phyloP scores from a whole-genome alignment of 1,284 basidiomycete genomes.

The Heliocybe sulcata region DNA sequence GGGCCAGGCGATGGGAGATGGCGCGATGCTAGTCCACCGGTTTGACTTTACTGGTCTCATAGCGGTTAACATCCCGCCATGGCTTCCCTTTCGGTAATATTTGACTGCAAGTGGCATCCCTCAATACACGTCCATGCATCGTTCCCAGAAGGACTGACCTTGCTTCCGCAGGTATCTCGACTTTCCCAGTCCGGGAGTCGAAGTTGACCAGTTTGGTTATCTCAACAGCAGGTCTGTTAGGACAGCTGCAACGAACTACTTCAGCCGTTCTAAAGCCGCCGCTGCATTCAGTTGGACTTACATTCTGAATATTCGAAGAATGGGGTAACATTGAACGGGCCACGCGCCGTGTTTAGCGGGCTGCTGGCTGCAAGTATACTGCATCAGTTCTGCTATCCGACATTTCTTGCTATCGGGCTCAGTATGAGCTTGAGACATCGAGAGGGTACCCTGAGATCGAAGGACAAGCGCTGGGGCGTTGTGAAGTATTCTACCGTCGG shows the following conservation, averaged over 20 bases:
- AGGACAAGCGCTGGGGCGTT: not conserved
- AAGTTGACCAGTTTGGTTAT: slow-evolving; percentile 55
- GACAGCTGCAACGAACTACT: slow-evolving; percentile 39
- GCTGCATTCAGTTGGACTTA: slow-evolving; percentile 26
- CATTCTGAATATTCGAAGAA: slow-evolving; percentile 68
- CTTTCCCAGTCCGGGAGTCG: slow-evolving; percentile 53
- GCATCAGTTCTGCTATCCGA: slow-evolving; percentile 62
- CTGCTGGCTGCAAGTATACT: slow-evolving; percentile 52
- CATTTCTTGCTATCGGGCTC: slow-evolving; percentile 26
- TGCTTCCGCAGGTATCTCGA: slow-evolving; percentile 41
- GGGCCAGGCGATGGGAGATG: no score
- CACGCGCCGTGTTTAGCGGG: slow-evolving; percentile 19
- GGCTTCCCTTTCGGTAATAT: slow-evolving; percentile 38
- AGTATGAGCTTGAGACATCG: slow-evolving; percentile 2
- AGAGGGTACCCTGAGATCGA: slow-evolving; percentile 6
- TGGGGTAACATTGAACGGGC: slow-evolving; percentile 54
- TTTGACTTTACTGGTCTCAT: slow-evolving; percentile 6
- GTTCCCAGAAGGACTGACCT: slow-evolving; percentile 28
- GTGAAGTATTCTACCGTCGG: not conserved
- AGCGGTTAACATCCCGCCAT: slow-evolving; percentile 40
- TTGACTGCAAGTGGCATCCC: slow-evolving; percentile 21
- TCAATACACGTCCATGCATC: not conserved
- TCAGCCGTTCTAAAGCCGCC: not conserved
- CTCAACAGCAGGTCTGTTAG: slow-evolving; percentile 56
- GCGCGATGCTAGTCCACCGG: not conserved